phyloP scores from a whole-genome alignment of 108 stramenopile genomes.

The Skeletonema marinoi region DNA sequence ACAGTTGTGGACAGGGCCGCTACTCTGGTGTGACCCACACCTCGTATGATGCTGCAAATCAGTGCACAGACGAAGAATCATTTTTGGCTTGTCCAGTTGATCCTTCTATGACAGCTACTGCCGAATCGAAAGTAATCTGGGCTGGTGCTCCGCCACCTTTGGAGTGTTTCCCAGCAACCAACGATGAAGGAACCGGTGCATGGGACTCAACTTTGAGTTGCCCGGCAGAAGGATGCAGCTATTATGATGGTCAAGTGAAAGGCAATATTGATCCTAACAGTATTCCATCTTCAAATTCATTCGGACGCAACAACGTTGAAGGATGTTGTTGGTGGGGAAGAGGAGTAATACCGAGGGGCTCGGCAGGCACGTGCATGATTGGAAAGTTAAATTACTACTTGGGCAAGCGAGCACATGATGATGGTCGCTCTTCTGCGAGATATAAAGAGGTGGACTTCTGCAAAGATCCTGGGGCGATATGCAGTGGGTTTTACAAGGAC shows the following conservation, averaged over 20 bases:
- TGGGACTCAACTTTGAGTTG: constrained; percentile 42
- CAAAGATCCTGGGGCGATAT: constrained; percentile 42
- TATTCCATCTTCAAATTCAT: constrained; percentile 33
- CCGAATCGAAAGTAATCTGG: constrained; percentile 17
- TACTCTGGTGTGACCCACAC: not conserved
- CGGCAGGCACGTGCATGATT: constrained; percentile 38
- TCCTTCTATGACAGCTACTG: constrained; percentile 26
- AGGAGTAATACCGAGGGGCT: constrained; percentile 39
- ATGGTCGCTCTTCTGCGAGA: constrained; percentile 28
- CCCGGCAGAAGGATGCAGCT: constrained; percentile 23
- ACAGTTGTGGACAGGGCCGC: constrained; percentile 43
- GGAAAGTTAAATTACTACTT: constrained; percentile 48
- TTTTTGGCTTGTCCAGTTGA: constrained; percentile 41
- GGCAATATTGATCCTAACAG: constrained; percentile 36
- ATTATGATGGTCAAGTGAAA: constrained; percentile 32
- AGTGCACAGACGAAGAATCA: constrained; percentile 35
- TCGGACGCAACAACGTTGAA: constrained; percentile 26
- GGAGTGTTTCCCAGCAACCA: constrained; percentile 33
- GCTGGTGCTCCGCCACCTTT: constrained; percentile 40
- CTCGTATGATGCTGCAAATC: constrained; percentile 30
- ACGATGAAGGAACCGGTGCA: constrained; percentile 20
- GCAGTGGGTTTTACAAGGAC: constrained; percentile 21
- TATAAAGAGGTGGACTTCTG: constrained; percentile 45
- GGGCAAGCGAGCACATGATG: constrained; percentile 23
- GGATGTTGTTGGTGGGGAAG: constrained; percentile 53